These are phyloP conservation scores for Phytophthora cactorum DNA, from an alignment of 352 stramenopile genomes.

Conservation along the genomic window DNA sequence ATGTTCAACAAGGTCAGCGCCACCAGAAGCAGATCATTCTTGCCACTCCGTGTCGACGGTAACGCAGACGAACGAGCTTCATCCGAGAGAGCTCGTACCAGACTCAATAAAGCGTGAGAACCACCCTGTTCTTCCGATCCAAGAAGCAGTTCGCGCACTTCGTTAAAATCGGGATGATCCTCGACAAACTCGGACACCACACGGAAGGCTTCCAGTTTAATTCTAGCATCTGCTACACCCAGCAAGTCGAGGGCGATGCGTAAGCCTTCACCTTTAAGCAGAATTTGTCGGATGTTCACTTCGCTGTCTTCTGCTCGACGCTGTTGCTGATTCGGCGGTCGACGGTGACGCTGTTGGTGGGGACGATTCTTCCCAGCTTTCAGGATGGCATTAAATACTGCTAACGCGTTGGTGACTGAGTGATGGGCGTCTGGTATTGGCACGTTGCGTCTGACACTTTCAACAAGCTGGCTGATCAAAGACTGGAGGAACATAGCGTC, in stretches of 20 bases:
- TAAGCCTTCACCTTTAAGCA: constrained; percentile 49
- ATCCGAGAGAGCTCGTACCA: constrained; percentile 63
- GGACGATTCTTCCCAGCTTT: constrained; percentile 33
- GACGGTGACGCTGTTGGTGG: constrained; percentile 32
- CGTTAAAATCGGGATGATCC: constrained; percentile 36
- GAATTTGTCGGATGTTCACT: constrained; percentile 27
- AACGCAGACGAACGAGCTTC: constrained; percentile 31
- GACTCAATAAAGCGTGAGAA: constrained; percentile 45
- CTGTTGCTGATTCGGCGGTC: constrained; percentile 19
- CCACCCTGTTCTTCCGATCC: constrained; percentile 33
- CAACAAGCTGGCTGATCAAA: constrained; percentile 35
- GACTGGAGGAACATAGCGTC: constrained; percentile 12
- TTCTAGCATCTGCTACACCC: constrained; percentile 37
- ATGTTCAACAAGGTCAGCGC: constrained; percentile 56
- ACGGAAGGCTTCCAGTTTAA: constrained; percentile 60
- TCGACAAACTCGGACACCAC: constrained; percentile 54
- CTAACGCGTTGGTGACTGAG: constrained; percentile 47
- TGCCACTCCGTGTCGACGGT: constrained; percentile 21
- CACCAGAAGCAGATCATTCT: constrained; percentile 40
- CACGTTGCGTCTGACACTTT: constrained; percentile 44
- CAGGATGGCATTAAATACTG: constrained; percentile 56
- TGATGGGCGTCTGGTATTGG: constrained; percentile 41
- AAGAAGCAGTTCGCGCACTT: constrained; percentile 37
- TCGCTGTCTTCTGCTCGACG: constrained; percentile 4
- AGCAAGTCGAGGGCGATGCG: constrained; percentile 52